Conservation (phyloP, 768 basidiomycete species). For the Pulveroboletus ravenelii region DNA sequence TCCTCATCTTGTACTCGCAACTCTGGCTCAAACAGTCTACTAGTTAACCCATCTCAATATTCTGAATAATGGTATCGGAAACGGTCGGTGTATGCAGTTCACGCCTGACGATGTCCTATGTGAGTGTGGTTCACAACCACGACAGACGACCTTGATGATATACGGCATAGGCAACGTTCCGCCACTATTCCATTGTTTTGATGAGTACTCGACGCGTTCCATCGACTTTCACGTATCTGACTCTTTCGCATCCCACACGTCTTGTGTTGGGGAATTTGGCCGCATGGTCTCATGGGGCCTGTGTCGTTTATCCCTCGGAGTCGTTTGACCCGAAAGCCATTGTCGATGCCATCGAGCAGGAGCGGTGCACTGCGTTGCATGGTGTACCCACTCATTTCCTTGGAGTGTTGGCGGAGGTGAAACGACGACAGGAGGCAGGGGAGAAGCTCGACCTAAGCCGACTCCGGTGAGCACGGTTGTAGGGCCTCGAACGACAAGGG, state of each 20-base stretch:
- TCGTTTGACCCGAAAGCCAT: slow-evolving; percentile 59
- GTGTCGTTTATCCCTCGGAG: slow-evolving; percentile 70
- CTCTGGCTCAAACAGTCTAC: background rate
- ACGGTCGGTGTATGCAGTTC: slow-evolving; percentile 67
- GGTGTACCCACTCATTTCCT: slow-evolving; percentile 86
- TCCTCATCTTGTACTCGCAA: background rate
- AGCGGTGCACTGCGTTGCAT: slow-evolving; percentile 74
- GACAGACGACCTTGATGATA: background rate
- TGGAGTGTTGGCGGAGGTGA: slow-evolving; percentile 65
- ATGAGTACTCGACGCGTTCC: slow-evolving; percentile 47
- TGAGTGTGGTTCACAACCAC: slow-evolving; percentile 29
- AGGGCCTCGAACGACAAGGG: background rate
- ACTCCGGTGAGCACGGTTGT: slow-evolving; percentile 43
- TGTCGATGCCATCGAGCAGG: slow-evolving; percentile 63
- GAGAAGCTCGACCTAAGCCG: slow-evolving; percentile 43
- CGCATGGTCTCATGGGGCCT: slow-evolving; percentile 68
- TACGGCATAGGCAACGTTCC: slow-evolving; percentile 64
- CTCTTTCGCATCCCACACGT: slow-evolving; percentile 38
- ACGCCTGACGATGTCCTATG: slow-evolving; percentile 65
- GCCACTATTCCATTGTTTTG: slow-evolving; percentile 86
- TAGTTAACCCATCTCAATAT: slow-evolving; percentile 77
- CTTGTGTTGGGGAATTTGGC: slow-evolving; percentile 80
- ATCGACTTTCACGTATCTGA: slow-evolving; percentile 8
- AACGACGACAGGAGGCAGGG: slow-evolving; percentile 45
- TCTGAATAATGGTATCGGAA: slow-evolving; percentile 70